phyloP scores from a whole-genome alignment of 306 rosid genomes.

The Prunus padus region DNA sequence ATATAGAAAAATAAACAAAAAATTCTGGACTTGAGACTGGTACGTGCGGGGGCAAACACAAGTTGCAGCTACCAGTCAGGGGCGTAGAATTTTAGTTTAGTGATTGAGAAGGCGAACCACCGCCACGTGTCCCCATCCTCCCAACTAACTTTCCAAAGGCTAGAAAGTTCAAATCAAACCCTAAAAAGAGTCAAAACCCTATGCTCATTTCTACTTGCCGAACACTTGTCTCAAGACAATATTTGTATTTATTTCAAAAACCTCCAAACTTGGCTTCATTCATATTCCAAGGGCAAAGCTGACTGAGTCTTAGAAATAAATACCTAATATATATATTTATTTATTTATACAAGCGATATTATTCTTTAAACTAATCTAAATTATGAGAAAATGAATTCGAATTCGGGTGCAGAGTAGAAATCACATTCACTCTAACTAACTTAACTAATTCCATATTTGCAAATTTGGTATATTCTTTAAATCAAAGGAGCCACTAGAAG shows the following conservation, averaged over 20 bases:
- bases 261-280: no score
- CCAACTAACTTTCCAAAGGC: constrained; percentile 33
- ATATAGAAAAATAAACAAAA: no score
- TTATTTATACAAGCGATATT: no score
- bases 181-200: not conserved
- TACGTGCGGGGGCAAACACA: constrained; percentile 8
- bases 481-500: not conserved
- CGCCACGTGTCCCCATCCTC: constrained; percentile 18
- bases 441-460: no score
- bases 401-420: fast-evolving
- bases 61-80: constrained; percentile 29
- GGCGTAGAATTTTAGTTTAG: constrained; percentile 16
- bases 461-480: not conserved
- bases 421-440: no score
- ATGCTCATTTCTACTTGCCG: not conserved
- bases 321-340: no score
- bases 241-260: no score
- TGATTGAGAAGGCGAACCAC: not conserved
- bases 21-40: not conserved
- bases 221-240: not conserved
- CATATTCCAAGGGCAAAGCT: not conserved
- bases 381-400: fast-evolving
- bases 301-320: not conserved
- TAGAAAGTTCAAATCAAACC: not conserved
- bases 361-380: no score